Evolutionary conservation across 2,329 filamentous ascomycete species (phyloP), one percentile per base, ranked within the genome.

Genomic region (Ploettnerulaceae sp.): DNA sequence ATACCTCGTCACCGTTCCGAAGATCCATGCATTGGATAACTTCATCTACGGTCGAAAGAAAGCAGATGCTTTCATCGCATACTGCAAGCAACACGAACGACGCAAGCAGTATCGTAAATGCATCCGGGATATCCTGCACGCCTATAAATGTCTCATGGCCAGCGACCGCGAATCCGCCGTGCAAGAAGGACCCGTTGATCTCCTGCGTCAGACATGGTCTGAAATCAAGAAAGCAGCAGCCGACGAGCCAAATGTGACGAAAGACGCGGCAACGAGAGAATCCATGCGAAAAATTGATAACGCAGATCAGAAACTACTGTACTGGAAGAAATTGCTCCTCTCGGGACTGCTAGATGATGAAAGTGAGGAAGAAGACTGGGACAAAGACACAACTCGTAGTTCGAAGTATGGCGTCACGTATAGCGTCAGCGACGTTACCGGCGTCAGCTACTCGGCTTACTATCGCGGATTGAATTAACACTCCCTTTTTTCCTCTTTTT

Each of bases 71-170:
- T 44, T 44, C 11, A 44, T 44, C 31, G 41, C 41, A 11, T 44
- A 44, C 17, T 44, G 41, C 15, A 44, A 35, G 41, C 41, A 44
- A 8, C 41, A 44, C 28, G 31, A 44, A 17, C 41, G 41, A 20
- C 41, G 41, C 7, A 44, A 36, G 32, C 28, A 44, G 29, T 44
- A 32, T 31, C 41, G 41, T 2, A 44, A 44, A 35, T 44, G 41
- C 9, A 44, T 44, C 22, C 41, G 41, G 5, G 41, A 44, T 15
- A 44, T 44, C 32, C 11, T 44, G 24, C 41, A 44, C 24, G 41
- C 41, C 3, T 44, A 44, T n/a, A 44, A 44, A 36, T 35, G 41
- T 22, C 41, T 44, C 5, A 44, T 44, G 41, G 41, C 41, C n/a
- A 32, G 41, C 7, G 41, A 44, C 17, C 41, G 41, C 22, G 41